Conservation (phyloP, 768 basidiomycete species). For the Boletus rufocinnamomeus region DNA sequence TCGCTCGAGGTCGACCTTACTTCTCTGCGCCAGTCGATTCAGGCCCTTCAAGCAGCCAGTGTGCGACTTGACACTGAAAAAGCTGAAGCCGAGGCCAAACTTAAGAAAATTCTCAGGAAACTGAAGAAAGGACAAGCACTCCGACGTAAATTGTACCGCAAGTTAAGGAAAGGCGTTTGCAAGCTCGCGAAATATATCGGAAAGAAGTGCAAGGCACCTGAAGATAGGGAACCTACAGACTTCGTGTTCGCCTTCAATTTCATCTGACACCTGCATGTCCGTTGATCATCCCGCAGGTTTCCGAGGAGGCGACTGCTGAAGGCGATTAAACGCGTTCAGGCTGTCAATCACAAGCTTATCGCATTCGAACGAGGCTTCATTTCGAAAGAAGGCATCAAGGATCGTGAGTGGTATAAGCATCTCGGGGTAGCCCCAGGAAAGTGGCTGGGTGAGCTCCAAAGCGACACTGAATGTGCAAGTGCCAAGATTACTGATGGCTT, state of each 20-base stretch:
- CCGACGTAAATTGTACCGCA: conserved; percentile 23
- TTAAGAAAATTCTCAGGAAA: conserved; percentile 47
- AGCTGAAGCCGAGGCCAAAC: conserved; percentile 48
- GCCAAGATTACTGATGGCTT: conserved; percentile 3
- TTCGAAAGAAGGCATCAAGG: conserved; percentile 73
- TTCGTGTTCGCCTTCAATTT: conserved; percentile 15
- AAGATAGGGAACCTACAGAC: conserved; percentile 5
- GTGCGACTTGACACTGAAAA: conserved; percentile 61
- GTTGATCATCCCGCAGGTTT: conserved; percentile 20
- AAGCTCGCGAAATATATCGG: conserved; percentile 39
- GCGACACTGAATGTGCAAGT: background rate
- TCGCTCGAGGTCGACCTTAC: conserved; percentile 53
- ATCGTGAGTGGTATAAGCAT: conserved; percentile 87
- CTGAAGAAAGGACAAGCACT: conserved; percentile 31
- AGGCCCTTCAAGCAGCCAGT: conserved; percentile 52
- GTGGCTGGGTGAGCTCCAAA: conserved; percentile 62
- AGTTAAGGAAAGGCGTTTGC: conserved; percentile 29
- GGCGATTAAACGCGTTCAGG: conserved; percentile 59
- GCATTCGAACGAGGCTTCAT: conserved; percentile 84
- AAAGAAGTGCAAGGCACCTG: conserved; percentile 22
- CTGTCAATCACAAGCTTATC: conserved; percentile 67
- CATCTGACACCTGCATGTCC: background rate
- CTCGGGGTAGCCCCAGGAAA: conserved; percentile 90
- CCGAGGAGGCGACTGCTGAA: conserved; percentile 44
- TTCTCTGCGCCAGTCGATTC: conserved; percentile 48